A percentile compares a stretch with the other conserved stretches of the same genome.
These are phyloP conservation scores for Amphibolis antarctica DNA, from an alignment of 106 monocot species.

Conservation along the genomic window DNA sequence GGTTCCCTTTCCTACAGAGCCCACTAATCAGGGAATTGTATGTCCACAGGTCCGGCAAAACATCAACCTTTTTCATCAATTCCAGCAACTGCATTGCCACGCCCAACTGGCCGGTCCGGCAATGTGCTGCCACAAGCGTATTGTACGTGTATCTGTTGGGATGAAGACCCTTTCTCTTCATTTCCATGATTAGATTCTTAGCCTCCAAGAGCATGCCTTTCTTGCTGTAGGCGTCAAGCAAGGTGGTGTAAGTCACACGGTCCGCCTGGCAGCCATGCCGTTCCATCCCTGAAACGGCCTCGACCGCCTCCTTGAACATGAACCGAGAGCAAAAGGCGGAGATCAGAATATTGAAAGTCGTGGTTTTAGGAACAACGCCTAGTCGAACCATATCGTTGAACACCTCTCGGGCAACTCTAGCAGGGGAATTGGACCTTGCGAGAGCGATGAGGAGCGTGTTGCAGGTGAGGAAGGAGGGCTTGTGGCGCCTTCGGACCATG, in stretches of 20 bases:
- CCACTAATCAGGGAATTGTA: conserved; percentile 76
- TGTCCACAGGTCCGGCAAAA: conserved; percentile 63
- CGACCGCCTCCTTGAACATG: conserved; percentile 36
- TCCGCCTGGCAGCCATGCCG: conserved; percentile 47
- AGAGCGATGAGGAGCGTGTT: conserved; percentile 39
- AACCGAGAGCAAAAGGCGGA: conserved; percentile 27
- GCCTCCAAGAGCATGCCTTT: conserved; percentile 71
- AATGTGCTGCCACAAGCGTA: conserved; percentile 55
- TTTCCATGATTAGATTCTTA: conserved; percentile 45
- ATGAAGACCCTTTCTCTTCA: conserved; percentile 47
- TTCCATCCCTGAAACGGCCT: conserved; percentile 31
- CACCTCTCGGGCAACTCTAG: conserved; percentile 19
- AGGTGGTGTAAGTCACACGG: conserved; percentile 63
- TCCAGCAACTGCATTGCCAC: conserved; percentile 59
- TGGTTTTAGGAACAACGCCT: conserved; percentile 36
- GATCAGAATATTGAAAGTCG: conserved; percentile 76
- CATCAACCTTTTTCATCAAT: conserved; percentile 43
- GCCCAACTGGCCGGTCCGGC: conserved; percentile 65
- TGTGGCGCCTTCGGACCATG: conserved; percentile 32
- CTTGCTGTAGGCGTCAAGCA: conserved; percentile 55
- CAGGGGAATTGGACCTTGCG: conserved; percentile 28
- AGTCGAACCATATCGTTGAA: conserved; percentile 45
- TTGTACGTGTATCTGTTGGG: conserved; percentile 62
- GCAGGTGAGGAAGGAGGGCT: conserved; percentile 40
- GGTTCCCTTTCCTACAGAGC: conserved; percentile 45